These are phyloP conservation scores for Tuctoria greenei DNA, from an alignment of 176 grass and related monocot species.

Conservation along the genomic window DNA sequence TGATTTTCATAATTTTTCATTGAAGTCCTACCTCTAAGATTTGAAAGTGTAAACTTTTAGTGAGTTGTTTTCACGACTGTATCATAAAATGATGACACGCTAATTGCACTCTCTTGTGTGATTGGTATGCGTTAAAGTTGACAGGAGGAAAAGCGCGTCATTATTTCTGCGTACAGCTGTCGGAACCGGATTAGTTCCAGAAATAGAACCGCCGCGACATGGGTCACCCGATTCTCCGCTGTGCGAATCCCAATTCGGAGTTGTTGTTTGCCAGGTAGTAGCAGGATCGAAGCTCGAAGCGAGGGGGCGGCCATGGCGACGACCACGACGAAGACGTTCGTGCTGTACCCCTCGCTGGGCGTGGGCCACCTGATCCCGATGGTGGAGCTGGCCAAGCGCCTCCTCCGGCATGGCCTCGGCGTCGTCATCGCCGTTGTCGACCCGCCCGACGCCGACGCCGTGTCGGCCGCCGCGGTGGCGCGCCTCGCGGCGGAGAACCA, in stretches of 20 bases:
- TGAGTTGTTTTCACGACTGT: no score
- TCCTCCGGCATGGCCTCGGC: slow-evolving; percentile 36
- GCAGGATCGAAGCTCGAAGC: background rate
- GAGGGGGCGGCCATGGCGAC: background rate
- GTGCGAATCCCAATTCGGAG: background rate
- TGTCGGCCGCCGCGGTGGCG: slow-evolving; percentile 20
- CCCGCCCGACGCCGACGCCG: slow-evolving; percentile 32
- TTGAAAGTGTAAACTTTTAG: no score
- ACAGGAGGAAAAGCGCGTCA: background rate
- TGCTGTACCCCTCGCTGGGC: slow-evolving; percentile 58
- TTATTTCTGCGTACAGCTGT: background rate
- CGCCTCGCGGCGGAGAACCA: slow-evolving; percentile 40
- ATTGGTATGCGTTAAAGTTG: background rate
- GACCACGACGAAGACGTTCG: slow-evolving; percentile 33
- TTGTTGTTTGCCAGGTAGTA: no score
- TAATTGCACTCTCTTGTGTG: no score
- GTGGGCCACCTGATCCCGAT: slow-evolving; percentile 55
- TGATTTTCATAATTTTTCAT: no score
- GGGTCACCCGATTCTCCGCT: background rate
- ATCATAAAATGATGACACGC: no score
- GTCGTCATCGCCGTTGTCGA: slow-evolving; percentile 43
- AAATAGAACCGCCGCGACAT: background rate
- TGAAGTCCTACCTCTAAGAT: no score
- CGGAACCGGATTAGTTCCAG: background rate
- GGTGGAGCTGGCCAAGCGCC: slow-evolving; percentile 62